Base-by-base conservation (phyloP, 352 stramenopile species). In the Globisporangium paddicum region DNA sequence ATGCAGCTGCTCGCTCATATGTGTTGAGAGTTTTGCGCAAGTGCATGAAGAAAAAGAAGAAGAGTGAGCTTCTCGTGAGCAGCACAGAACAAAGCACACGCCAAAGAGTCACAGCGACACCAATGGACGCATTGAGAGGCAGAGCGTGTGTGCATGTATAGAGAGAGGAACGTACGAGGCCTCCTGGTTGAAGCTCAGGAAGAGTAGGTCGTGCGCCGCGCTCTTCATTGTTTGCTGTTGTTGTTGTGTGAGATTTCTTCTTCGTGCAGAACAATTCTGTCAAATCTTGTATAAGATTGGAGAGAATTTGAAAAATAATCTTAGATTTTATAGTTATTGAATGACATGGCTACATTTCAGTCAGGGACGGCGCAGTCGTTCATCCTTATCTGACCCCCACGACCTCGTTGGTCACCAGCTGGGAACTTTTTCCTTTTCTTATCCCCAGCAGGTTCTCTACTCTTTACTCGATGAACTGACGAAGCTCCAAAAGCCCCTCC, bases 131-230 rank as follows among this genome's bases (percentile, higher is more conserved):
- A n/a, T n/a, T n/a, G n/a, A n/a, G n/a, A n/a, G n/a, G n/a, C n/a
- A 30, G 30, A 16, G 13, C 37, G 37, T 28, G 8, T 26, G 13
- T 48, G 13, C 25, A 7, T 35, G 23, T 2, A 51, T 7, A 19
- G 5, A 51, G 6, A 49, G 21, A 34, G 2, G 26, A 0, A 71
- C 83, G 66, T 73, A 95, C 83, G 86, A 91, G 11, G 90, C 90
- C 60, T 97, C 89, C 60, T 97, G 90, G 68, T 97, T 97, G 58
- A 97, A 95, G 77, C 87, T 93, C 46, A 96, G 71, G 70, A 92
- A 96, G 72, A 95, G 86, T 63, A 94, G 65, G 50, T 93, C 79
- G 40, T 58, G 77, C 35, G 82, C 70, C 28, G 50, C 59, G 47
- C 62, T 78, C 66, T 73, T 77, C 76, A 89, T 74, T 28, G 58